phyloP scores from a whole-genome alignment of 2,329 filamentous ascomycete genomes.

The Sarocladiaceae sp. region DNA sequence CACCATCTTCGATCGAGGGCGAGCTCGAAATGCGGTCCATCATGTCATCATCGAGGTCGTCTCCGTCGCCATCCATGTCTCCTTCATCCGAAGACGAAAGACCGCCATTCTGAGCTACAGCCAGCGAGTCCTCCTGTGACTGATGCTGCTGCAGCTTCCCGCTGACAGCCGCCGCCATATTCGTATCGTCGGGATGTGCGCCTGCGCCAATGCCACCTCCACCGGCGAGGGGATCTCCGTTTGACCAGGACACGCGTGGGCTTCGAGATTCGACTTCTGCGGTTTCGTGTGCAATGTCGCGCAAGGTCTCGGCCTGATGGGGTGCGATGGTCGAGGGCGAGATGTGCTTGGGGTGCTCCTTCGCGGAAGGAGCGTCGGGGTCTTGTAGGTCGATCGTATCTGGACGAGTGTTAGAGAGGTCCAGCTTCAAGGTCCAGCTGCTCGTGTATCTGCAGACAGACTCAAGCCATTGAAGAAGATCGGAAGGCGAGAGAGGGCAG shows the following conservation, averaged over 20 bases:
- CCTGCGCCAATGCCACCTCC: slow-evolving; percentile 13
- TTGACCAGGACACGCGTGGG: slow-evolving; percentile 51
- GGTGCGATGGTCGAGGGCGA: slow-evolving; percentile 51
- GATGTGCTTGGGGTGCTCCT: slow-evolving; percentile 61
- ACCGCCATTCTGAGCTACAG: slow-evolving; percentile 55
- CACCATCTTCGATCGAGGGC: slow-evolving; percentile 98
- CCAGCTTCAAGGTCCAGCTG: slow-evolving; percentile 13
- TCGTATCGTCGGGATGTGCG: slow-evolving; percentile 10
- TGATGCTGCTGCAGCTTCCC: slow-evolving; percentile 37
- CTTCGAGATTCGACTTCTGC: slow-evolving; percentile 64
- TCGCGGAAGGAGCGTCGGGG: slow-evolving; percentile 71
- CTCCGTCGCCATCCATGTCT: slow-evolving; percentile 63
- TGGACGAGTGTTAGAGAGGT: slow-evolving; percentile 27
- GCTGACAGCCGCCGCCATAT: slow-evolving; percentile 17
- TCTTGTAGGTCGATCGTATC: slow-evolving; percentile 95
- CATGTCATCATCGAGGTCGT: slow-evolving; percentile 81
- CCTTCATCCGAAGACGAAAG: slow-evolving; percentile 49
- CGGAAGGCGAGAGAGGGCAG: not conserved
- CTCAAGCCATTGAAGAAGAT: slow-evolving; percentile 16
- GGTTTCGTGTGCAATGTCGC: slow-evolving; percentile 70
- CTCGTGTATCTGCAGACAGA: not conserved
- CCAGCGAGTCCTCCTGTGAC: slow-evolving; percentile 48
- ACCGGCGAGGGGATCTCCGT: slow-evolving; percentile 20
- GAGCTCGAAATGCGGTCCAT: slow-evolving; percentile 99
- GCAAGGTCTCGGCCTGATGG: slow-evolving; percentile 80